Conservation (phyloP, 2,329 filamentous ascomycete species). For the Neofusicoccum umdonicola region DNA sequence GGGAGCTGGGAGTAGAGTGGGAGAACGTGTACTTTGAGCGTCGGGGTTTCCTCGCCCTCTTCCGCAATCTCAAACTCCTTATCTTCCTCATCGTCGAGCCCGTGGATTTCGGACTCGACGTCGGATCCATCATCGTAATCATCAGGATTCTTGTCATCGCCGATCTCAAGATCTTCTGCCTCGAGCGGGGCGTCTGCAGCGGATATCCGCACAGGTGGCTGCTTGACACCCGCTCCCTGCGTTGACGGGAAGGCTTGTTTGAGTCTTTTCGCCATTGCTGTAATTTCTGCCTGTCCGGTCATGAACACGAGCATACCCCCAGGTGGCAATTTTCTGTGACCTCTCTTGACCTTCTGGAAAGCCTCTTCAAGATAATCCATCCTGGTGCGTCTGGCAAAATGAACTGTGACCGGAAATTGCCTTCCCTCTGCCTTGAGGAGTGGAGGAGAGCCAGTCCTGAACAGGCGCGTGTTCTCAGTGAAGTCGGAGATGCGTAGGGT, state of each 20-base stretch:
- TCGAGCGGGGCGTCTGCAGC: constrained; percentile 77
- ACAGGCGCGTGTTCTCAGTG: constrained; percentile 77
- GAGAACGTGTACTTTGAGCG: constrained; percentile 79
- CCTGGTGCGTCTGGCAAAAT: constrained; percentile 80
- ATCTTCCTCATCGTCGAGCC: constrained; percentile 57
- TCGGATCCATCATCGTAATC: constrained; percentile 50
- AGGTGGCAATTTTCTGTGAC: constrained; percentile 83
- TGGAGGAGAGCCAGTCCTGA: constrained; percentile 70
- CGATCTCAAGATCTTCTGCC: constrained; percentile 83
- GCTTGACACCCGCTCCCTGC: constrained; percentile 48
- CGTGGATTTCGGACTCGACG: constrained; percentile 60
- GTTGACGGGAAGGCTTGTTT: constrained; percentile 63
- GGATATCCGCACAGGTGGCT: constrained; percentile 70
- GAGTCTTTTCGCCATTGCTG: constrained; percentile 74
- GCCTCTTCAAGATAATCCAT: constrained; percentile 89
- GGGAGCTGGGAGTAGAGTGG: constrained; percentile 91
- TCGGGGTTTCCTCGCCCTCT: constrained; percentile 66
- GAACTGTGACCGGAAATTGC: constrained; percentile 84
- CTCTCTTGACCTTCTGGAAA: constrained; percentile 80
- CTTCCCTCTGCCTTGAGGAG: constrained; percentile 87
- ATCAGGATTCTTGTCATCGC: constrained; percentile 44
- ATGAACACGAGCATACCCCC: constrained; percentile 93
- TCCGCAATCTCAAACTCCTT: constrained; percentile 61
- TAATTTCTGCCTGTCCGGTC: constrained; percentile 90
- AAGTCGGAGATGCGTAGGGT: constrained; percentile 90